Base-by-base conservation (phyloP, 805 yeast genomes). In the Barnettozyma pratensis region DNA sequence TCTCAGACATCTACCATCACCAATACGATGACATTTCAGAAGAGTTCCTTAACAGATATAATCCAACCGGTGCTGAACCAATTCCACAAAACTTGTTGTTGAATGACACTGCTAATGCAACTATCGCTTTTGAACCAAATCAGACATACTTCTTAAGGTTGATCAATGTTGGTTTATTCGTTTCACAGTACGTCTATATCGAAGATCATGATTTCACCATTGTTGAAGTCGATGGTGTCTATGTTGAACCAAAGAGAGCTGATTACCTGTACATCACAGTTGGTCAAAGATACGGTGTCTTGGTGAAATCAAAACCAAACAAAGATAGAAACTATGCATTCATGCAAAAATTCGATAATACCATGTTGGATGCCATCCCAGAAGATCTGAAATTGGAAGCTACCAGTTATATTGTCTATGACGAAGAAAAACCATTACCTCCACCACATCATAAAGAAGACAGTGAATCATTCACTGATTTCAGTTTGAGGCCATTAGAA, bases 61-160 rank as follows among this genome's bases (percentile, higher is more conserved):
- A 86, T 56, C 95, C 95, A 25, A 85, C 91, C 2, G 95, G 95
- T 38, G 89, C 87, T 14, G 95, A 86, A 61, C 95, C 95, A 12
- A 74, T 85, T 44, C 92, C 92, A 3, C 82, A 81, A 53, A 80
- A 79, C 58, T 51, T 79, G 19, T 67, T 86, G 38, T 76, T 85
- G 60, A 85, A 85, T 62, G 87, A 86, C 54, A 71, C 87, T 6
- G 72, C 75, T 46, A 80, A 81, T 54, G 75, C 68, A 5, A 73
- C 83, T 1, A 70, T 85, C 62, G 45, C 63, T 29, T 83, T 86
- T 45, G 73, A 76, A 46, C 77, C 81, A 6, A 75, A 76, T 37
- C 81, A 76, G 49, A 84, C 87, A 0, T 85, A 86, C 63, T 67
- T 83, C 44, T 57, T 85, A 41, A 74, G 90, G 57, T 71, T 86